These are phyloP conservation scores for Penicillium robsamsonii DNA, from an alignment of 495 filamentous ascomycete genomes.

Conservation along the genomic window DNA sequence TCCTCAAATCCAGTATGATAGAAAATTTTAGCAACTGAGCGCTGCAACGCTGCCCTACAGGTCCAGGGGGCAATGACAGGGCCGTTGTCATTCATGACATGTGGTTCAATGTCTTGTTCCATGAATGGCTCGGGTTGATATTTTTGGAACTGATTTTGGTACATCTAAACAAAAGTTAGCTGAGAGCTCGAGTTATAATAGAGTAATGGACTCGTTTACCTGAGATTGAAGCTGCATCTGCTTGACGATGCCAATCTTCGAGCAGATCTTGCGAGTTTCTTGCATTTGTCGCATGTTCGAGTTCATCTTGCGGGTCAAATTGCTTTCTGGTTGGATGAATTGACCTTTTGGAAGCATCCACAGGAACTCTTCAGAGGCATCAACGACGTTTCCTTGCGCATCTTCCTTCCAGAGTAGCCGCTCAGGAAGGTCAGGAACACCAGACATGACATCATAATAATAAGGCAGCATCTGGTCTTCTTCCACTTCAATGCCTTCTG, in stretches of 20 bases:
- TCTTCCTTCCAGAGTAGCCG: conserved; percentile 85
- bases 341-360: conserved; percentile 67
- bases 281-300: conserved; percentile 94
- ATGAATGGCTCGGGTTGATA: conserved; percentile 89
- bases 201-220: conserved; percentile 50
- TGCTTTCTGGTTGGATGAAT: conserved; percentile 76
- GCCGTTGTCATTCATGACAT: conserved; percentile 83
- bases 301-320: conserved; percentile 75
- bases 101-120: conserved; percentile 78
- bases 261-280: conserved; percentile 91
- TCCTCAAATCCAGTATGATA: conserved; percentile 98
- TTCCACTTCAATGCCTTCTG: conserved; percentile 87
- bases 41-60: conserved; percentile 78
- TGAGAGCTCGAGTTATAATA: neutral
- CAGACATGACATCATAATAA: conserved; percentile 86
- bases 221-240: conserved; percentile 99
- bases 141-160: conserved; percentile 97
- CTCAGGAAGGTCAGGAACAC: conserved; percentile 76
- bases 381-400: conserved; percentile 77
- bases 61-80: conserved; percentile 78
- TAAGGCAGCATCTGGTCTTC: conserved; percentile 78
- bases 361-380: conserved; percentile 78
- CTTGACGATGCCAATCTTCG: conserved; percentile 95
- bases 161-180: conserved; percentile 62
- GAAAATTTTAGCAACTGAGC: conserved; percentile 89